Conservation (phyloP, 805 yeast species). For the Pichia insulana region DNA sequence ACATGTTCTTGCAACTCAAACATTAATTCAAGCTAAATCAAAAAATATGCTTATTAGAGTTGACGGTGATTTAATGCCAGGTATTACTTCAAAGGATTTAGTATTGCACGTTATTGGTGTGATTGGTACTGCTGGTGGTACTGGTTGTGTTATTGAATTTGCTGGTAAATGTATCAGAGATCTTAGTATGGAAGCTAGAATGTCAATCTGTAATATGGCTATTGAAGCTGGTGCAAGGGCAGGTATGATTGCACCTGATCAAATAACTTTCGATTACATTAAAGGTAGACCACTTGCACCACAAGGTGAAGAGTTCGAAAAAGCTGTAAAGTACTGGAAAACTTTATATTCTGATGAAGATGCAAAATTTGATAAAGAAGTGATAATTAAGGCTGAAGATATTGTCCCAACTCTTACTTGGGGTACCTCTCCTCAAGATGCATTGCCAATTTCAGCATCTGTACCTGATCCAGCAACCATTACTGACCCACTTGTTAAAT, state of each 20-base stretch:
- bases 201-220: conserved; percentile 99
- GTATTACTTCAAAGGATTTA: conserved; percentile 93
- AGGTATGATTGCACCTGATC: conserved; percentile 97
- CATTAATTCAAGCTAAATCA: conserved; percentile 87
- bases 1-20: conserved; percentile 97
- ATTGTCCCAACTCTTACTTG: conserved; percentile 95
- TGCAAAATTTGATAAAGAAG: conserved; percentile 81
- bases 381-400: conserved; percentile 72
- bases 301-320: conserved; percentile 88
- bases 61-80: conserved; percentile 75
- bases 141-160: conserved; percentile 93
- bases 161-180: conserved; percentile 90
- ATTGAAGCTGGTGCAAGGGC: conserved; percentile 99
- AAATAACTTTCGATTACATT: conserved; percentile 76
- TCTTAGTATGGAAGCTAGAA: conserved; percentile 93
- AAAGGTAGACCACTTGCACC: conserved; percentile 95
- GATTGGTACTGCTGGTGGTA: conserved; percentile 99
- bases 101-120: conserved; percentile 90
- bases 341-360: conserved; percentile 82
- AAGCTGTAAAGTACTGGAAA: conserved; percentile 87
- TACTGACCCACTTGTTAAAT: conserved; percentile 62
- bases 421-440: conserved; percentile 99
- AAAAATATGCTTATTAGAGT: conserved; percentile 90
- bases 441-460: conserved; percentile 81
- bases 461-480: conserved; percentile 86